Percentiles rank a stretch among this genome's conserved stretches.
Conservation (phyloP, 257 asterid genomes). For the Scutellaria minor region DNA sequence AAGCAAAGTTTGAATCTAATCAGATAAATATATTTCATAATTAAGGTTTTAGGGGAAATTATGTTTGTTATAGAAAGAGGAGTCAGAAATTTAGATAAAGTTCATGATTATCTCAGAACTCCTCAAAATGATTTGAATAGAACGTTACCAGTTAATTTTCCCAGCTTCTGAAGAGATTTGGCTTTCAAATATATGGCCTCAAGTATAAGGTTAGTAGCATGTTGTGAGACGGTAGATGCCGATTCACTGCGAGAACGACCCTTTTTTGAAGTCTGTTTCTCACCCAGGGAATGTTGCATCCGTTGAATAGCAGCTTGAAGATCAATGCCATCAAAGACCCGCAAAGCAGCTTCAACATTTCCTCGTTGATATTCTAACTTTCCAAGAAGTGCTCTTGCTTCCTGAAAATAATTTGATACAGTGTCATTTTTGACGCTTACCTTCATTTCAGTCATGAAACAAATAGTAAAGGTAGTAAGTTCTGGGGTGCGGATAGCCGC, state of each 20-base stretch:
- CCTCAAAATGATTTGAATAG: conserved; percentile 24
- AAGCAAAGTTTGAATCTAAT: conserved; percentile 45
- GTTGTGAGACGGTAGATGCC: conserved; percentile 62
- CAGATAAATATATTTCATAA: conserved; percentile 34
- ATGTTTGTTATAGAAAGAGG: conserved; percentile 15
- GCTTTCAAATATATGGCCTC: conserved; percentile 98
- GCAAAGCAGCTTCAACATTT: conserved; percentile 93
- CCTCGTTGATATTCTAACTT: conserved; percentile 98
- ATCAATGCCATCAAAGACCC: conserved; percentile 96
- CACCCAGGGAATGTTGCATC: conserved; percentile 68
- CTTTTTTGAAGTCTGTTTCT: conserved; percentile 73
- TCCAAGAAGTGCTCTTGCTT: conserved; percentile 98
- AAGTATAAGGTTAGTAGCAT: conserved; percentile 88
- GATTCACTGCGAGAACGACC: conserved; percentile 74
- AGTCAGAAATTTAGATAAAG: conserved; percentile 6
- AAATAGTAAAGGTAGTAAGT: conserved; percentile 42
- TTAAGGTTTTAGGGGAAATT: conserved; percentile 13
- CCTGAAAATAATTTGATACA: conserved; percentile 62
- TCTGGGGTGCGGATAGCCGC: too few relatives aligned
- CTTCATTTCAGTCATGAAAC: conserved; percentile 38
- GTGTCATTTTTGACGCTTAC: conserved; percentile 40
- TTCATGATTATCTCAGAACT: conserved; percentile 11
- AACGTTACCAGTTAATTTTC: conserved; percentile 70
- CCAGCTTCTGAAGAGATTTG: conserved; percentile 94
- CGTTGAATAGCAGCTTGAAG: conserved; percentile 90